Evolutionary conservation across 2,329 filamentous ascomycete species (phyloP), one percentile per base, ranked within the genome.

Genomic region (Aspergillus proliferans): DNA sequence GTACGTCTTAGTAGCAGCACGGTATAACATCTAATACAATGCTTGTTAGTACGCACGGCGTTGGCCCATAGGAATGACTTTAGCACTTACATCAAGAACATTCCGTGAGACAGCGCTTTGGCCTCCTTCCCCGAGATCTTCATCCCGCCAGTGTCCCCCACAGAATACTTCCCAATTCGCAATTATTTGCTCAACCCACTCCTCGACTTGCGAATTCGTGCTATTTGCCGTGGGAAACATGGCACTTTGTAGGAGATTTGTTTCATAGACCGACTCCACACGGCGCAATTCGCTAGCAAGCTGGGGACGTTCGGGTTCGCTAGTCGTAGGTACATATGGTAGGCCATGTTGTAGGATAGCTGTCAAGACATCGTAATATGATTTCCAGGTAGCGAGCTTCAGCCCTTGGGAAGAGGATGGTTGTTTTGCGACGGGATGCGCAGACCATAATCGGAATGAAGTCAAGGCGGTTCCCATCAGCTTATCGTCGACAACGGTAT

Each of bases 1-100:
- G 63, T 93, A 98, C 0, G 91, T 95, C 68, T 93, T 95, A 8
- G 87, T 89, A 6, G 92, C 88, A 19, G 91, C 88, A 36, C 86
- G 86, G 68, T 97, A 98, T 6, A 98, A 77, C 24, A 90, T 87
- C 67, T 93, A 48, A 34, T 14, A 40, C 46, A 28, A 51, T 36
- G n/a, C 45, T 33, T 15, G 46, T 64, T 43, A 64, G 55, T 38
- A 33, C 6, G 21, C 30, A 15, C 21, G 8, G 14, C 28, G 3
- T 14, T 22, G 22, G 24, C 22, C 18, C 22, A 8, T 45, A 8
- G 33, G 47, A 42, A 28, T 38, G 42, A 5, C 33, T 28, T n/a
- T 41, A 40, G 43, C 41, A 63, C 71, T 59, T 67, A 79, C 77
- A 60, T 84, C 91, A 38, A 98, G 79, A 28, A 94, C 83, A 45